A percentile compares a stretch with the other conserved stretches of the same genome.
Evolutionary conservation across 495 filamentous ascomycete genomes (phyloP).

Genomic region (Staphylotrichum longicolle): DNA sequence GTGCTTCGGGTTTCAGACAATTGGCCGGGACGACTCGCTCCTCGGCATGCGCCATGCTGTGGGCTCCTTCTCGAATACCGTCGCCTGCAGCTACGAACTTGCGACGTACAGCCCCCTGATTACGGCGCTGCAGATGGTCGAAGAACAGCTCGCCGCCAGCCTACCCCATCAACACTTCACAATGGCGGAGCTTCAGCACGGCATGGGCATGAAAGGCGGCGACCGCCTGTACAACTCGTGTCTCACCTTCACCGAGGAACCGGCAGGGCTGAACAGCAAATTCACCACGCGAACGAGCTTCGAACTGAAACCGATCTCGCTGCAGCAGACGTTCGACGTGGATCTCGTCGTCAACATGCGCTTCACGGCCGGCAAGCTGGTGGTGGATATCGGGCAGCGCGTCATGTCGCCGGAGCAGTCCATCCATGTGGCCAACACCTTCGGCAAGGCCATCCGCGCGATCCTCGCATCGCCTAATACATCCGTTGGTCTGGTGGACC

Average conservation of each 20-base stretch:
- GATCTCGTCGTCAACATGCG: constrained; percentile 44
- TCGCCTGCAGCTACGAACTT: constrained; percentile 39
- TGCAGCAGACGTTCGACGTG: constrained; percentile 45
- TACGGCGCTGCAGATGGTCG: constrained; percentile 35
- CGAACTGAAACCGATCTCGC: constrained; percentile 38
- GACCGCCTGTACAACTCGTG: constrained; percentile 47
- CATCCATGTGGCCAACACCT: constrained; percentile 39
- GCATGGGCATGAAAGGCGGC: constrained; percentile 41
- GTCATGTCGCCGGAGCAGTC: constrained; percentile 44
- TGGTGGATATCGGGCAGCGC: constrained; percentile 45
- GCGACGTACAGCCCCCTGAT: constrained; percentile 33
- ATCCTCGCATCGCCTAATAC: constrained; percentile 40
- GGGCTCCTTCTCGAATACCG: constrained; percentile 44
- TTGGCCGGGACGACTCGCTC: constrained; percentile 42
- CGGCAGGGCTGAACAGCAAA: constrained; percentile 38
- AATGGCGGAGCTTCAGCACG: constrained; percentile 42
- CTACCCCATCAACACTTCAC: constrained; percentile 47
- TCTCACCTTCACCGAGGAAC: constrained; percentile 46
- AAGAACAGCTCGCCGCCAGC: constrained; percentile 34
- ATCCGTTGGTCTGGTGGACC: constrained; percentile 39
- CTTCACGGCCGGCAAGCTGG: constrained; percentile 37
- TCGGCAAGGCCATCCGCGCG: constrained; percentile 44
- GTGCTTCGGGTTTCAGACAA: constrained; percentile 45
- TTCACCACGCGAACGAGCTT: constrained; percentile 36
- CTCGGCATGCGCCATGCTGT: constrained; percentile 39